Percentiles rank a stretch among this genome's conserved stretches.
Evolutionary conservation across 2,329 filamentous ascomycete species (phyloP).

Genomic region (Talaromyces sp.): DNA sequence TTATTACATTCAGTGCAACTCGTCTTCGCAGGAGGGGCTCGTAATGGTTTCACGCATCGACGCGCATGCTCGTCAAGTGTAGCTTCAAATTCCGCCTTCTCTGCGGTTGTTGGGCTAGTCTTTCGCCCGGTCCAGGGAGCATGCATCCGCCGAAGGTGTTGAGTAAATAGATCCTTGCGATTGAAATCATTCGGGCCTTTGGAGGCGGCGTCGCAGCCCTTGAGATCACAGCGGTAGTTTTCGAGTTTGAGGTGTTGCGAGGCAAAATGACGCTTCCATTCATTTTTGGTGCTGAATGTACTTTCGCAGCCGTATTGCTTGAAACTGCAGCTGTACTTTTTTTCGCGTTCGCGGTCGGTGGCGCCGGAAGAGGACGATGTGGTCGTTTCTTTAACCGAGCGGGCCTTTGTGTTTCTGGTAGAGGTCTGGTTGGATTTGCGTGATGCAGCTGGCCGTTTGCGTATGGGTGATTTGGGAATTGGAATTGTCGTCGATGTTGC

Average conservation of each 20-base stretch:
- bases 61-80: slow-evolving; percentile 56
- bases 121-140: slow-evolving; percentile 54
- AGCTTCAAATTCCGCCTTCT: slow-evolving; percentile 47
- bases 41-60: slow-evolving; percentile 56
- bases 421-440: slow-evolving; percentile 6
- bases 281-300: slow-evolving; percentile 78
- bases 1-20: slow-evolving; percentile 58
- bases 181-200: slow-evolving; percentile 68
- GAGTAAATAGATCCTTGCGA: slow-evolving; percentile 86
- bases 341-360: neutral
- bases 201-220: slow-evolving; percentile 48
- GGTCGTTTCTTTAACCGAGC: neutral
- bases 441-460: slow-evolving; percentile 4
- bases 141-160: slow-evolving; percentile 87
- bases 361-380: neutral
- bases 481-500: neutral
- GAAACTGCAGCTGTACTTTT: slow-evolving; percentile 70
- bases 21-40: slow-evolving; percentile 60
- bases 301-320: slow-evolving; percentile 69
- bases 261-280: slow-evolving; percentile 87
- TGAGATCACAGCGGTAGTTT: slow-evolving; percentile 73
- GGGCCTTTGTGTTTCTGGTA: neutral
- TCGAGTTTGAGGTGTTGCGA: slow-evolving; percentile 74
- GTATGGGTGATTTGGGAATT: neutral
- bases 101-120: slow-evolving; percentile 30